Base-by-base conservation (phyloP, 371 early-diverging fungal species). In the Phascolomyces articulosus region DNA sequence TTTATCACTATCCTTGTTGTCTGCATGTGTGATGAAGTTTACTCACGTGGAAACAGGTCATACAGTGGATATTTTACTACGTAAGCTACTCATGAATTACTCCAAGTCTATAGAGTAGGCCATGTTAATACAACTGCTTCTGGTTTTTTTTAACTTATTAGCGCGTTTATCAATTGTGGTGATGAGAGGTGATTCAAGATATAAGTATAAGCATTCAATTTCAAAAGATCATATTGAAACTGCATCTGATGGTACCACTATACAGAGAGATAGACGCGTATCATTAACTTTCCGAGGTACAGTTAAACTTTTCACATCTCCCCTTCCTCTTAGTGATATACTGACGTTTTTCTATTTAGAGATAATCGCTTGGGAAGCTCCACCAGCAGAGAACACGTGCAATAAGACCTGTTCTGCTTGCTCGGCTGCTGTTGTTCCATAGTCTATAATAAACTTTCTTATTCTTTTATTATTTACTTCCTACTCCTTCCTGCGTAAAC, bases 11-110 rank as follows among this genome's bases (percentile, higher is more conserved):
- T 91, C 91, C 0, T 66, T 92, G 24, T 64, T 87, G n/a, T 86
- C 88, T 13, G 72, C 84, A 26, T 91, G 93, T 66, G 68, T 90
- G 44, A 91, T 92, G 87, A 84, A 71, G 49, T 91, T 92, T 57
- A 75, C 67, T 4, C 71, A 80, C 62, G 62, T 62, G n/a, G 69
- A 72, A 4, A 64, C 77, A 0, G 65, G 61, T 4, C 60, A 75
- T 16, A 53, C 63, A 18, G 31, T 78, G 2, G 78, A 77, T 55
- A 64, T 85, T 21, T 58, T 77, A 21, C 60, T 88, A 56, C 84
- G 88, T 85, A 85, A 74, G 82, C 65, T 18, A 15, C 10, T 54
- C 11, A 11, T 9, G 6, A 34, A 9, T 34, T n/a, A n/a, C n/a
- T n/a, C n/a, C n/a, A n/a, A n/a, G n/a, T n/a, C n/a, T n/a, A n/a